Base-by-base conservation (phyloP, 192 early-diverging fungal species). In the Coemansia sp. region DNA sequence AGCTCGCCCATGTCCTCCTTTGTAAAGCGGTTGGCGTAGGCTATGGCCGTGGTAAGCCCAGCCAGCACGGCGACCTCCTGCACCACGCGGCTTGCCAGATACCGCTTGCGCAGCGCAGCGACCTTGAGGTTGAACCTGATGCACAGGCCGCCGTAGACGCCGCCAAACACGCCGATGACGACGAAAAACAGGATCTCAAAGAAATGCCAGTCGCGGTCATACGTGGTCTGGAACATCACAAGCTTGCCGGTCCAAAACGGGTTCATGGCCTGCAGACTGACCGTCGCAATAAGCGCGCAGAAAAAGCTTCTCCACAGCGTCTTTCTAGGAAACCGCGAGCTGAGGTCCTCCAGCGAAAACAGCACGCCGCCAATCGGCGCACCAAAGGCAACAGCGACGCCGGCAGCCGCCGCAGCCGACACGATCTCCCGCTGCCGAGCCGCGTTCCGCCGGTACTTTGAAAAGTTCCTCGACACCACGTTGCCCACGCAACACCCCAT, bases 261-360 rank as follows among this genome's bases (percentile, higher is more conserved):
- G 70, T 99, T 92, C 83, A 93, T 87, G 1, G 86, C 88, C 82
- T 90, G 89, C 27, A 99, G 73, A 16, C 91, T 91, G 23, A 95
- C 88, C 1, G 95, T 96, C 0, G 92, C 95, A 9, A 97, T 88
- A 83, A 99, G 87, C 2, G 96, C 96, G 71, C 93, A 95, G 76
- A 99, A 93, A 75, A 99, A 99, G 55, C 89, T 90, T 22, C 93
- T 83, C 93, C 93, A 97, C 87, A 99, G 92, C 1, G 95, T 95
- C 65, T 92, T 90, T 29, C 89, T 90, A 3, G 95, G 93, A 61
- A 99, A 98, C 62, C 90, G 92, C 39, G 93, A 89, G 63, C 93
- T 93, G 67, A 99, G 87, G 83, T 99, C 97, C 80, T 97, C 89
- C 2, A 89, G 64, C 23, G 82, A 85, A 57, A 87, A 91, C 48